Conservation (phyloP, 768 basidiomycete genomes). For the Boletus barrowsii region DNA sequence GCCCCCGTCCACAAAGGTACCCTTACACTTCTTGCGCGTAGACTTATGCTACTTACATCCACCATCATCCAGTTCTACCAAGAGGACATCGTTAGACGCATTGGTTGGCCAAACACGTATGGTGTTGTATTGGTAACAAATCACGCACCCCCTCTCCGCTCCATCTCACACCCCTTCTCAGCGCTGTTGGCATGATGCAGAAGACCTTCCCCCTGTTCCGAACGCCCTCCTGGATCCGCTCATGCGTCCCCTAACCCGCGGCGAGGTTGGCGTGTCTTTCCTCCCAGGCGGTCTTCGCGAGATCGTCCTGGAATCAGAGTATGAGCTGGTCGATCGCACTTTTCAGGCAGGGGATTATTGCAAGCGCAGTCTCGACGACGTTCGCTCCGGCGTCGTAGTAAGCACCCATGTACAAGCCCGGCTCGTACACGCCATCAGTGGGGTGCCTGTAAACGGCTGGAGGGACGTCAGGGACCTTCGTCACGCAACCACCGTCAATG, state of each 20-base stretch:
- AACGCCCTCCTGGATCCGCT: slow-evolving; percentile 58
- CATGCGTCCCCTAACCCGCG: slow-evolving; percentile 68
- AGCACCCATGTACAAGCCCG: slow-evolving; percentile 58
- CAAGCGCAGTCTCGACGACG: slow-evolving; percentile 73
- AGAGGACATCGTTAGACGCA: slow-evolving; percentile 61
- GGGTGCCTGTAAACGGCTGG: slow-evolving; percentile 60
- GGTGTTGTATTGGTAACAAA: slow-evolving; percentile 65
- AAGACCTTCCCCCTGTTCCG: slow-evolving; percentile 53
- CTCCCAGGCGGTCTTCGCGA: slow-evolving; percentile 53
- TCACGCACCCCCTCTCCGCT: not conserved
- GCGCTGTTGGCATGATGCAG: slow-evolving; percentile 89
- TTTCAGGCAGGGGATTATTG: slow-evolving; percentile 79
- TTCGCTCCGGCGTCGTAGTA: slow-evolving; percentile 74
- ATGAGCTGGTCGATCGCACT: slow-evolving; percentile 70
- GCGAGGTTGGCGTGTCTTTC: slow-evolving; percentile 83
- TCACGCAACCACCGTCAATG: slow-evolving; percentile 56
- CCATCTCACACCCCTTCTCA: slow-evolving; percentile 30
- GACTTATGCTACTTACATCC: not conserved
- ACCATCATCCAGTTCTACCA: slow-evolving; percentile 51
- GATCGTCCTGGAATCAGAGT: slow-evolving; percentile 67
- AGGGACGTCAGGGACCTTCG: slow-evolving; percentile 55
- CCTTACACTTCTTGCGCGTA: not conserved
- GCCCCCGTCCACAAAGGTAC: slow-evolving; percentile 34
- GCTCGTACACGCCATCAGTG: slow-evolving; percentile 73
- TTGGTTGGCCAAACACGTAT: slow-evolving; percentile 38